Conservation (phyloP, 495 filamentous ascomycete genomes). For the Filosporella fistucella region DNA sequence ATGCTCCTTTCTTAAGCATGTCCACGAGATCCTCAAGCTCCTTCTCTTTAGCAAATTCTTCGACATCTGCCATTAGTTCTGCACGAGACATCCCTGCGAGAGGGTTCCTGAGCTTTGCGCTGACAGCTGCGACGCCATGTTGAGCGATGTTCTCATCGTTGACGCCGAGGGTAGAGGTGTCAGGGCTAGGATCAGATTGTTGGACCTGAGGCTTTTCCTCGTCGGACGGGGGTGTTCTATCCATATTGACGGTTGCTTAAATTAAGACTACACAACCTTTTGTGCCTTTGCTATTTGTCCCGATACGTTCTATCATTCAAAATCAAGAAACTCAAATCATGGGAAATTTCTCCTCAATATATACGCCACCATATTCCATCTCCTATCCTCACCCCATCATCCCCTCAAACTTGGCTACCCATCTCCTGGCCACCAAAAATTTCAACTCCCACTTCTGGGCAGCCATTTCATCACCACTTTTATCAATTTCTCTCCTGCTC, state of each 20-base stretch:
- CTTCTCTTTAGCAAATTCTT: slow-evolving; percentile 58
- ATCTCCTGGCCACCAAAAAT: no score
- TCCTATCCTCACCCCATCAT: no score
- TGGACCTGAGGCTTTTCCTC: background rate
- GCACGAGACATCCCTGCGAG: slow-evolving; percentile 56
- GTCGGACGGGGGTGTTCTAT: background rate
- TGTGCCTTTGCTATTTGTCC: no score
- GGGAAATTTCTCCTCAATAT: no score
- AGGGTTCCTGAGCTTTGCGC: slow-evolving; percentile 55
- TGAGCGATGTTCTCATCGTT: background rate
- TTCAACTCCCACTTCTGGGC: no score
- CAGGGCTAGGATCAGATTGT: background rate
- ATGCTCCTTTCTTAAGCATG: slow-evolving; percentile 68
- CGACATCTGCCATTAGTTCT: slow-evolving; percentile 60
- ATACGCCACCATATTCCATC: no score
- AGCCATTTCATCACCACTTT: no score
- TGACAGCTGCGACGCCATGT: background rate
- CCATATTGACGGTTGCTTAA: background rate
- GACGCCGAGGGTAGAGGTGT: background rate
- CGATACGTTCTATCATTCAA: no score
- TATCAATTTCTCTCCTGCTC: no score
- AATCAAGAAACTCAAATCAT: no score
- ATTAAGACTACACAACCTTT: no score
- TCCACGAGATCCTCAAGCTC: slow-evolving; percentile 61
- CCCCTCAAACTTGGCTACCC: no score